phyloP scores from a whole-genome alignment of 805 yeast genomes.

The Spathaspora passalidarum region DNA sequence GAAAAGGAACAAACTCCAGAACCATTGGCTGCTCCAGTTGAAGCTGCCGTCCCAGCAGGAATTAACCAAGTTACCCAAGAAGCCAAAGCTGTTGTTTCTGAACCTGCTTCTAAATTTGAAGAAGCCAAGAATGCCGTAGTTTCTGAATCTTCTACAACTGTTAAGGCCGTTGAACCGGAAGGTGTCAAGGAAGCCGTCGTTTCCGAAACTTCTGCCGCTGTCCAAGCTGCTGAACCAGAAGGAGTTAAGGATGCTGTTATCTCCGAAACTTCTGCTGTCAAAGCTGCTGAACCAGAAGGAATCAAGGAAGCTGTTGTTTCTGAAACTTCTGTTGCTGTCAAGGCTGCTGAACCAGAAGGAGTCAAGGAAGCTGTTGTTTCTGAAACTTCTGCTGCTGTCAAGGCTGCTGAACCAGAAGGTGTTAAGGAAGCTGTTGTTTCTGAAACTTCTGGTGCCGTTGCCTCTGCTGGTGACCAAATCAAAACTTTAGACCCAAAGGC shows the following conservation, averaged over 20 bases:
- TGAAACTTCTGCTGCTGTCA: slow-evolving; percentile 2
- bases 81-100: slow-evolving; percentile 14
- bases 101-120: slow-evolving; percentile 10
- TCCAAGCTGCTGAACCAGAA: slow-evolving; percentile 6
- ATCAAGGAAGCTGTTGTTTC: slow-evolving; percentile 5
- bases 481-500: slow-evolving; percentile 21
- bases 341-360: slow-evolving; percentile 9
- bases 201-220: neutral
- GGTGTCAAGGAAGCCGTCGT: slow-evolving; percentile 8
- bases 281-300: slow-evolving; percentile 9
- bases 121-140: slow-evolving; percentile 8
- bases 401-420: slow-evolving; percentile 11
- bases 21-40: slow-evolving; percentile 14
- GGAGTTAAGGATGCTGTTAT: slow-evolving; percentile 11
- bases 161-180: slow-evolving; percentile 9
- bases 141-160: slow-evolving; percentile 7
- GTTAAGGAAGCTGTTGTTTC: slow-evolving; percentile 9
- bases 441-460: slow-evolving; percentile 7
- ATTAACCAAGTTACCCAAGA: slow-evolving; percentile 11
- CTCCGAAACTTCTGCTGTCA: too few relatives aligned
- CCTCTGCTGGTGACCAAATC: slow-evolving; percentile 8
- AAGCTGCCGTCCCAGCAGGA: slow-evolving; percentile 13
- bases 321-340: slow-evolving; percentile 1
- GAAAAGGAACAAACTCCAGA: slow-evolving; percentile 19
- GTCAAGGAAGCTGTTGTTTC: slow-evolving; percentile 5